Percentiles rank a stretch among this genome's conserved stretches.
phyloP scores from a whole-genome alignment of 495 filamentous ascomycete species.

The Tuber microsphaerosporum region DNA sequence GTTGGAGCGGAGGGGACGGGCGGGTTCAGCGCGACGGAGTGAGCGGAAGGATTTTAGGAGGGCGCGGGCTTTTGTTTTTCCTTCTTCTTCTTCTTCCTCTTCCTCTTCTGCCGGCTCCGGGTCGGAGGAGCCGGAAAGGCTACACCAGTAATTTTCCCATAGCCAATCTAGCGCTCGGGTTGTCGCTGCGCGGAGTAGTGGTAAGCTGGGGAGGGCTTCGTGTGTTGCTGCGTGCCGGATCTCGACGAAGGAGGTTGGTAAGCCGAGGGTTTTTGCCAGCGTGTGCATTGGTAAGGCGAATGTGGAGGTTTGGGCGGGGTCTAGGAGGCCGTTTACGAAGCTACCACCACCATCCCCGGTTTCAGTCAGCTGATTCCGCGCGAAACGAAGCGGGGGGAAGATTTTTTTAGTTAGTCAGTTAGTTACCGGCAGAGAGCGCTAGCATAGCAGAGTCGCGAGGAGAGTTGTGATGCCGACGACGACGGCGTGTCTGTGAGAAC shows the following conservation, averaged over 20 bases:
- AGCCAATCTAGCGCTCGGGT: slow-evolving; percentile 71
- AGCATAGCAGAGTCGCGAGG: slow-evolving; percentile 29
- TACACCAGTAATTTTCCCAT: slow-evolving; percentile 77
- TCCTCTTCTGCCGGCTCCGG: neutral
- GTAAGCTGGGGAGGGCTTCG: slow-evolving; percentile 69
- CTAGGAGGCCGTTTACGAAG: slow-evolving; percentile 84
- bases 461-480: slow-evolving; percentile 22
- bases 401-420: no score
- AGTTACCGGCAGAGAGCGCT: slow-evolving; percentile 37
- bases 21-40: slow-evolving; percentile 17
- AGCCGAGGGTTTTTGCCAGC: slow-evolving; percentile 63
- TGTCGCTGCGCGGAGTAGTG: slow-evolving; percentile 59
- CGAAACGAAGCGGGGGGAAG: neutral
- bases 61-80: neutral
- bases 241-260: slow-evolving; percentile 82
- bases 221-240: slow-evolving; percentile 85
- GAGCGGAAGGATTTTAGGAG: slow-evolving; percentile 14
- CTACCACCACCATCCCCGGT: slow-evolving; percentile 44
- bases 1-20: slow-evolving; percentile 15
- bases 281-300: slow-evolving; percentile 76
- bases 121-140: slow-evolving; percentile 39
- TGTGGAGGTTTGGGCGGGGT: slow-evolving; percentile 61
- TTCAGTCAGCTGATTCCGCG: neutral
- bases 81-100: neutral
- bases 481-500: slow-evolving; percentile 25